These are phyloP conservation scores for Teunomyces cretensis DNA, from an alignment of 805 yeast species.

Conservation along the genomic window DNA sequence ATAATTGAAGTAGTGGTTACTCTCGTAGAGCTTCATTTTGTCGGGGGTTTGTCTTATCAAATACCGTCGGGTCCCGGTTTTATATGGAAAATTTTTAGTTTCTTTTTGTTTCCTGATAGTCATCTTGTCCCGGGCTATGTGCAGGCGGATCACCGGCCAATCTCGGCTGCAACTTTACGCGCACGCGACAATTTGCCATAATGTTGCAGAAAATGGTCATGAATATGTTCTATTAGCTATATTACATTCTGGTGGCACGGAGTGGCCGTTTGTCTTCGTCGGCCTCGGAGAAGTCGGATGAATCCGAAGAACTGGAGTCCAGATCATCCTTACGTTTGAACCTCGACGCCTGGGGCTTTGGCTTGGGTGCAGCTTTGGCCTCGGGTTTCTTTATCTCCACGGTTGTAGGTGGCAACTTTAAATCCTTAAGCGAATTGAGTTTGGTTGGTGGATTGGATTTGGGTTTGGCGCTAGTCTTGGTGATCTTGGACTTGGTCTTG, in stretches of 20 bases:
- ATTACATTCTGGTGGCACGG: neutral
- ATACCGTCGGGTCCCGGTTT: neutral
- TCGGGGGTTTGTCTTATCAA: neutral
- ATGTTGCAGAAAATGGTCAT: neutral
- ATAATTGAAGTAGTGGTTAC: slow-evolving; percentile 69
- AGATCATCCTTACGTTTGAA: slow-evolving; percentile 1
- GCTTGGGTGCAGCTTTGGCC: neutral
- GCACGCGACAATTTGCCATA: neutral
- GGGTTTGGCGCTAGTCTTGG: neutral
- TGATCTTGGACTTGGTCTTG: neutral
- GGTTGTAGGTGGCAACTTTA: neutral
- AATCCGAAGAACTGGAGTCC: neutral
- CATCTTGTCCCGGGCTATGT: neutral
- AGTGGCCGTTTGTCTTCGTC: neutral
- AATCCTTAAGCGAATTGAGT: neutral
- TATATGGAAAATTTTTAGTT: neutral
- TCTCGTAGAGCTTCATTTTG: slow-evolving; percentile 75
- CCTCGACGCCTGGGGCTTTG: neutral
- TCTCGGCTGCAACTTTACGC: neutral
- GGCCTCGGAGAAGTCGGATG: neutral
- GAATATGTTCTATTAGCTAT: too few relatives aligned
- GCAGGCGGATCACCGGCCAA: neutral
- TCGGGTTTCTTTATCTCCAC: neutral
- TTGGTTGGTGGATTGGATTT: neutral
- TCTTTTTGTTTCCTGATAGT: neutral